Percentiles rank a stretch among this genome's conserved stretches.
These are phyloP conservation scores for Plectosphaerella sp. DNA, from an alignment of 2,329 filamentous ascomycete species.

Conservation along the genomic window DNA sequence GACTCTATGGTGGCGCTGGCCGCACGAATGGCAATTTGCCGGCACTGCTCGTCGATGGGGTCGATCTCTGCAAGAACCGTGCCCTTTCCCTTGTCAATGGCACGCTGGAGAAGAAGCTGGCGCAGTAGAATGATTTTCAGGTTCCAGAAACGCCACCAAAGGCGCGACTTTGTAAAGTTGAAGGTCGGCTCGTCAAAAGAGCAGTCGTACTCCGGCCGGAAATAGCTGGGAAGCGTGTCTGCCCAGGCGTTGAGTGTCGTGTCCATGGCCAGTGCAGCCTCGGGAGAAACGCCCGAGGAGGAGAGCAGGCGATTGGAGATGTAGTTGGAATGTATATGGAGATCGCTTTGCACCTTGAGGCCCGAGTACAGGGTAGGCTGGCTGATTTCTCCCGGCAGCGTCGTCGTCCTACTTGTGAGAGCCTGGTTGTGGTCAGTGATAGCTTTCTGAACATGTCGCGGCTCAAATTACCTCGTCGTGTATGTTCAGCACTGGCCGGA, in stretches of 20 bases:
- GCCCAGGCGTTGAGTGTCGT: constrained; percentile 18
- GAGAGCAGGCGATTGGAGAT: constrained; percentile 23
- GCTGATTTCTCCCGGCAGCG: constrained; percentile 14
- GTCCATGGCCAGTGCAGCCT: constrained; percentile 19
- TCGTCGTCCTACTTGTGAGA: constrained; percentile 17
- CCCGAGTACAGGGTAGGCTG: constrained; percentile 22
- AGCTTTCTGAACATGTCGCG: background rate
- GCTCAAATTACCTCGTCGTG: constrained; percentile 14
- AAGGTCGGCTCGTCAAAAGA: constrained; percentile 14
- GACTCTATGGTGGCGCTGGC: constrained; percentile 20
- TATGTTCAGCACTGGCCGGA: constrained; percentile 21
- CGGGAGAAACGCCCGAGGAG: constrained; percentile 16
- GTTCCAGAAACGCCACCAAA: constrained; percentile 28
- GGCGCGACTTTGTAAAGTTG: constrained; percentile 18
- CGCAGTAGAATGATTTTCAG: constrained; percentile 24
- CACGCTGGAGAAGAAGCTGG: constrained; percentile 19
- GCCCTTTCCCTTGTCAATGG: constrained; percentile 14
- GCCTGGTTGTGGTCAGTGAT: constrained; percentile 7
- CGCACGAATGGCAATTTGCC: constrained; percentile 17
- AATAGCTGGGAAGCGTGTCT: constrained; percentile 19
- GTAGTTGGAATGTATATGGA: constrained; percentile 24
- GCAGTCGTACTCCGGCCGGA: constrained; percentile 11
- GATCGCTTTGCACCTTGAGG: constrained; percentile 20
- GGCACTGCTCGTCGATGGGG: constrained; percentile 16
- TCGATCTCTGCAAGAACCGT: constrained; percentile 3